Conservation (phyloP, 495 filamentous ascomycete species). For the Aspergillus ostianus region DNA sequence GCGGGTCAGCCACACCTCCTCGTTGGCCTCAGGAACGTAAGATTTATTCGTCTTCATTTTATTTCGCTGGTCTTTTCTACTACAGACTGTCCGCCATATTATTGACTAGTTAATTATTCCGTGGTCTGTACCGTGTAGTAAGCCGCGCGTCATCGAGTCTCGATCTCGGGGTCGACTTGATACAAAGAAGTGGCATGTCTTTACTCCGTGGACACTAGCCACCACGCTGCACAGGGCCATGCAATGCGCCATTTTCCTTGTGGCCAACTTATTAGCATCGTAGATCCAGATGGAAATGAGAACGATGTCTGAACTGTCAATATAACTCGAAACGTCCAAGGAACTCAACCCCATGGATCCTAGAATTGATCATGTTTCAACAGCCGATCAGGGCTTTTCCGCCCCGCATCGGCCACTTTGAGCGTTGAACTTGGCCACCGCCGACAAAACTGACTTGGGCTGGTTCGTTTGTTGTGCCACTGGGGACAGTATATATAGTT, state of each 20-base stretch:
- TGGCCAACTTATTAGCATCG: background rate
- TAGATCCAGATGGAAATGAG: background rate
- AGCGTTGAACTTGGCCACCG: too few relatives aligned
- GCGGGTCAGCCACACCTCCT: background rate
- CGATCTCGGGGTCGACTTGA: too few relatives aligned
- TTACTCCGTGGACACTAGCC: background rate
- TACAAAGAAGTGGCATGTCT: background rate
- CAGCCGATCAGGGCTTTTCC: background rate
- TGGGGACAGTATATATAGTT: too few relatives aligned
- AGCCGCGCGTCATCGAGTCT: too few relatives aligned
- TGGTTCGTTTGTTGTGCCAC: background rate
- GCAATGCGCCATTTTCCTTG: background rate
- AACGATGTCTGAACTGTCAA: too few relatives aligned
- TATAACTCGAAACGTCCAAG: background rate
- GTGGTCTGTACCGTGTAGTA: too few relatives aligned
- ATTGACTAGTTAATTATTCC: too few relatives aligned
- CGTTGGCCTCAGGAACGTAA: slow-evolving; percentile 11
- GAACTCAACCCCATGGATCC: background rate
- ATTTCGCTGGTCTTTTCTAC: too few relatives aligned
- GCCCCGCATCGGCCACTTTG: too few relatives aligned
- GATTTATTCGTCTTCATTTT: too few relatives aligned
- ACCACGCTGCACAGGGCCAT: background rate
- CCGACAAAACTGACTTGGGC: too few relatives aligned
- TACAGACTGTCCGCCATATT: too few relatives aligned
- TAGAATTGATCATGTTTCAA: background rate